Evolutionary conservation across 1,284 basidiomycete species (phyloP).

Genomic region (Phylloporus sp.): DNA sequence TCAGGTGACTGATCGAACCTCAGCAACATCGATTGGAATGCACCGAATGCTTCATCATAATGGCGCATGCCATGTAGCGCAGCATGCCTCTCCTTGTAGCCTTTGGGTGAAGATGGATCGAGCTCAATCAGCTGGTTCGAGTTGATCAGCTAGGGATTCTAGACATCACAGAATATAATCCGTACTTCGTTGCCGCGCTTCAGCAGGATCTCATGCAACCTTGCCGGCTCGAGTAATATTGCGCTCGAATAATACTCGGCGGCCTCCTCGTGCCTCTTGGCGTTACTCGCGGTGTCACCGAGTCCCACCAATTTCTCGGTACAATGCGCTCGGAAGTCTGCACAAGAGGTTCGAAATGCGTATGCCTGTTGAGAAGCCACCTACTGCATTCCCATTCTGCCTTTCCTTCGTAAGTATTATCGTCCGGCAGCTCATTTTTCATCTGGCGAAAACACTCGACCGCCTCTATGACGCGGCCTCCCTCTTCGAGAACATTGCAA

Average conservation of each 20-base stretch:
- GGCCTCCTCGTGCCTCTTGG: neutral
- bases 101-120: neutral
- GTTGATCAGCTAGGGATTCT: neutral
- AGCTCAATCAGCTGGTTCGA: neutral
- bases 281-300: neutral
- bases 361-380: neutral
- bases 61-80: neutral
- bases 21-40: neutral
- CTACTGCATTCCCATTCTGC: neutral
- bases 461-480: neutral
- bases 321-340: neutral
- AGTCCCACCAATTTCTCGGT: neutral
- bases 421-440: neutral
- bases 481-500: neutral
- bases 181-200: neutral
- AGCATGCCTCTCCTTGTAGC: neutral
- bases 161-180: neutral
- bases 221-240: neutral
- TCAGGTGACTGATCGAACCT: too few species aligned
- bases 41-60: neutral
- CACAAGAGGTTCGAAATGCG: neutral
- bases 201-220: neutral
- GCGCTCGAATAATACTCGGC: neutral
- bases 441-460: neutral
- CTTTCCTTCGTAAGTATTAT: neutral